Base-by-base conservation (phyloP, 331 rosid species). In the Telfairia occidentalis region DNA sequence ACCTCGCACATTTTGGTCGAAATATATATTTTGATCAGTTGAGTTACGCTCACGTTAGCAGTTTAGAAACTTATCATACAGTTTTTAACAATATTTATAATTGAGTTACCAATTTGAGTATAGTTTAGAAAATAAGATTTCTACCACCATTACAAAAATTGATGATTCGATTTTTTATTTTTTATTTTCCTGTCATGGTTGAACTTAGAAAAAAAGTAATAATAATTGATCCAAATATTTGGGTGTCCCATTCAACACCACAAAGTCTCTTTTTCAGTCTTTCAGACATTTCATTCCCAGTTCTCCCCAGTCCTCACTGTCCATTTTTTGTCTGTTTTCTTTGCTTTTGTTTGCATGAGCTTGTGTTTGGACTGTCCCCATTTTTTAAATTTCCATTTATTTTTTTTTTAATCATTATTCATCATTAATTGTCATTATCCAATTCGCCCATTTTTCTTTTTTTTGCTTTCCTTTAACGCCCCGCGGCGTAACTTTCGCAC, bases 401-500 rank as follows among this genome's bases (percentile, higher is more conserved):
- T n/a, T 50, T 2, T 5, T 5, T 50, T 54, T 8, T 32, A 3
- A 37, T 15, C 37, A 64, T 64, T 21, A 18, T 9, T 37, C 1
- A 37, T 63, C 0, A n/a, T 63, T 63, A 64, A 1, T 2, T 37
- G 71, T 64, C 71, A 19, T 0, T 64, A 9, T 10, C 18, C 9
- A 29, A 64, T 64, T 37, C 18, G 71, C n/a, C n/a, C n/a, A n/a
- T n/a, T n/a, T n/a, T 9, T 2, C 29, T 55, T 6, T 0, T 18
- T 34, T 19, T 54, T 23, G 3, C 71, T 63, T 63, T 8, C 46
- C 71, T 63, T 63, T 63, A 63, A 63, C 71, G 71, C 3, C 29
- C 8, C 71, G 71, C 71, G 46, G 71, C 71, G 71, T 63, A 63
- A n/a, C 4, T 63, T 35, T 63, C 71, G 34, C 48, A 35, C 71